These are phyloP conservation scores for Pseudognaphalium luteoalbum DNA, from an alignment of 129 eudicot genomes.

Conservation along the genomic window DNA sequence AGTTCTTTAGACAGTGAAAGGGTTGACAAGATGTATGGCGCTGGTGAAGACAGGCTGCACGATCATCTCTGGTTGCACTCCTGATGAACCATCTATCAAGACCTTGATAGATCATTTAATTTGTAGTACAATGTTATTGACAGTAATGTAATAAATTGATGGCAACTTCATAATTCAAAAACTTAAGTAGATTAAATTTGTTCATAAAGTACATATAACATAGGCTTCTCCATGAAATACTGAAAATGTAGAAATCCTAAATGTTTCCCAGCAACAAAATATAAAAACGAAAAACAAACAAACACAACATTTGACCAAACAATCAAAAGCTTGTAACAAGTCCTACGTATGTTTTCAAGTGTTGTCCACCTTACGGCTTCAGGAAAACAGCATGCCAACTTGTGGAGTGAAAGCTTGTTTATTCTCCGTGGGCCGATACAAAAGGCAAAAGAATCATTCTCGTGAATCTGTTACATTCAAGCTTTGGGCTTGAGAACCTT, in stretches of 20 bases:
- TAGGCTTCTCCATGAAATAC: conserved; percentile 40
- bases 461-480: conserved; percentile 25
- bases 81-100: not conserved
- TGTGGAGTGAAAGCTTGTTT: conserved; percentile 25
- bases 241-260: conserved; percentile 34
- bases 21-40: conserved; percentile 83
- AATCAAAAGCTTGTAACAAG: conserved; percentile 32
- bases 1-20: conserved; percentile 73
- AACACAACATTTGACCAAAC: conserved; percentile 34
- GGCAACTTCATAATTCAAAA: conserved; percentile 10
- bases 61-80: conserved; percentile 36
- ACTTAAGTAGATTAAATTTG: conserved; percentile 31
- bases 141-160: not conserved
- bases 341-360: conserved; percentile 32
- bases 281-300: conserved; percentile 27
- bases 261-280: conserved; percentile 31
- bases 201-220: conserved; percentile 41
- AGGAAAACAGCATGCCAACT: conserved; percentile 20
- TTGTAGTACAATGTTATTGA: not conserved
- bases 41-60: conserved; percentile 75
- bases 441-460: conserved; percentile 31
- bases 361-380: conserved; percentile 28
- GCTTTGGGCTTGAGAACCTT: conserved; percentile 45
- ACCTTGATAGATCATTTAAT: not conserved
- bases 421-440: conserved; percentile 22